These are phyloP conservation scores for Pneumocystis canis DNA, from an alignment of 1,139 yeast genomes.

Conservation along the genomic window DNA sequence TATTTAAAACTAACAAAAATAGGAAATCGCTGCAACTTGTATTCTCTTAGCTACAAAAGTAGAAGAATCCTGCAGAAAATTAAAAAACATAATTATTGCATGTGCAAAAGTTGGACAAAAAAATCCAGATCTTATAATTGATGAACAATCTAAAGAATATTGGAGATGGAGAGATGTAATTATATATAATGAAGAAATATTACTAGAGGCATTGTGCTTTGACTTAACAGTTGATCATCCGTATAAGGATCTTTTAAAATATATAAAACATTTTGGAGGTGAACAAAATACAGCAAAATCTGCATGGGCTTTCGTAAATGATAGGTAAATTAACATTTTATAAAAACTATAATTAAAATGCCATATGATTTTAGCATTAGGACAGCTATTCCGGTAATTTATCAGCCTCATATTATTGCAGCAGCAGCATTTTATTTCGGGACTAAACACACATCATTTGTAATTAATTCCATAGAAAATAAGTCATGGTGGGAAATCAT, in stretches of 20 bases:
- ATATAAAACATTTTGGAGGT: conserved; percentile 19
- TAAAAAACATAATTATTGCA: conserved; percentile 34
- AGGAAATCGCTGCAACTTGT: conserved; percentile 35
- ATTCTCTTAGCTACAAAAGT: conserved; percentile 39
- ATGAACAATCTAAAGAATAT: conserved; percentile 35
- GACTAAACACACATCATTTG: conserved; percentile 15
- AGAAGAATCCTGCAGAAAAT: conserved; percentile 35
- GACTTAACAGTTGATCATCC: conserved; percentile 35
- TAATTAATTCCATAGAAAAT: conserved; percentile 13
- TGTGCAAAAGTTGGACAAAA: conserved; percentile 35
- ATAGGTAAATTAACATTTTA: conserved; percentile 16
- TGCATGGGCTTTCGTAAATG: conserved; percentile 30
- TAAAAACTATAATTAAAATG: background rate
- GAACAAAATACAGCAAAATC: conserved; percentile 20
- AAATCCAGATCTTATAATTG: conserved; percentile 28
- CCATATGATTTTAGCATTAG: conserved; percentile 17
- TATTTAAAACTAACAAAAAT: conserved; percentile 14
- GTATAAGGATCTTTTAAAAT: conserved; percentile 23
- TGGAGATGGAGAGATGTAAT: conserved; percentile 39
- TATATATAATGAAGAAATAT: conserved; percentile 31
- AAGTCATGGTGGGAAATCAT: conserved; percentile 21
- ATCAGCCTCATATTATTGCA: conserved; percentile 24
- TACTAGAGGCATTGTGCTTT: conserved; percentile 37
- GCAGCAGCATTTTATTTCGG: conserved; percentile 30
- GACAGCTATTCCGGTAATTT: conserved; percentile 24